Evolutionary conservation across 2,329 filamentous ascomycete species (phyloP).

Genomic region (Paramyrothecium roridum): DNA sequence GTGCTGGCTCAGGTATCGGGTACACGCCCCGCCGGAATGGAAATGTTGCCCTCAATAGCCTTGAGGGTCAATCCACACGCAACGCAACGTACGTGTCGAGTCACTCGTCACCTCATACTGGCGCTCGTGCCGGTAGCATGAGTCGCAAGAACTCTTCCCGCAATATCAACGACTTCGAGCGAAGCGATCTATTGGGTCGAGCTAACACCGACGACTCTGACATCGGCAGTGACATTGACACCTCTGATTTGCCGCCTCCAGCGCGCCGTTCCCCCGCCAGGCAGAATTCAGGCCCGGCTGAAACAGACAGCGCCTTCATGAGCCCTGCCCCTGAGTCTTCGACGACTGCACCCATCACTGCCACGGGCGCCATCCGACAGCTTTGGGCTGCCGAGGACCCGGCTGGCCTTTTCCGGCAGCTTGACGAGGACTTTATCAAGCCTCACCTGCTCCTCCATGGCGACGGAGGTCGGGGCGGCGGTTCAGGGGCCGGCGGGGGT

Average conservation of each 20-base stretch:
- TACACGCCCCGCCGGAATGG: slow-evolving; percentile 68
- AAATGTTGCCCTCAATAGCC: slow-evolving; percentile 54
- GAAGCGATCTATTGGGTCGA: slow-evolving; percentile 52
- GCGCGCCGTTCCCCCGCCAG: slow-evolving; percentile 41
- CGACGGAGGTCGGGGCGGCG: slow-evolving; percentile 26
- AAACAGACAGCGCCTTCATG: slow-evolving; percentile 23
- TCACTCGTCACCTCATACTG: slow-evolving; percentile 44
- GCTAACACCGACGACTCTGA: slow-evolving; percentile 53
- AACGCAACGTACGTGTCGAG: slow-evolving; percentile 52
- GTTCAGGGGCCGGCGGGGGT: slow-evolving; percentile 19
- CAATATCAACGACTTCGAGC: slow-evolving; percentile 46
- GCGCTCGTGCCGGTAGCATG: slow-evolving; percentile 41
- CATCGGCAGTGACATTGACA: slow-evolving; percentile 62
- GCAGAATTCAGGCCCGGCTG: slow-evolving; percentile 3
- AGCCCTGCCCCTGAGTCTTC: slow-evolving; percentile 24
- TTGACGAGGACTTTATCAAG: slow-evolving; percentile 97
- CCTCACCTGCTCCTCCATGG: slow-evolving; percentile 83
- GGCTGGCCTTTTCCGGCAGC: slow-evolving; percentile 81
- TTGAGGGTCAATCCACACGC: slow-evolving; percentile 30
- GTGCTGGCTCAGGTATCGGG: slow-evolving; percentile 72
- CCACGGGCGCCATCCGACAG: slow-evolving; percentile 73
- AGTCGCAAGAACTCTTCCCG: slow-evolving; percentile 50
- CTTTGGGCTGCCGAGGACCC: slow-evolving; percentile 85
- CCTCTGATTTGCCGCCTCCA: slow-evolving; percentile 62
- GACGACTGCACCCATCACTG: slow-evolving; percentile 53